A percentile compares a stretch with the other conserved stretches of the same genome.
phyloP scores from a whole-genome alignment of 768 basidiomycete species.

The Thelephora aurantiotincta region DNA sequence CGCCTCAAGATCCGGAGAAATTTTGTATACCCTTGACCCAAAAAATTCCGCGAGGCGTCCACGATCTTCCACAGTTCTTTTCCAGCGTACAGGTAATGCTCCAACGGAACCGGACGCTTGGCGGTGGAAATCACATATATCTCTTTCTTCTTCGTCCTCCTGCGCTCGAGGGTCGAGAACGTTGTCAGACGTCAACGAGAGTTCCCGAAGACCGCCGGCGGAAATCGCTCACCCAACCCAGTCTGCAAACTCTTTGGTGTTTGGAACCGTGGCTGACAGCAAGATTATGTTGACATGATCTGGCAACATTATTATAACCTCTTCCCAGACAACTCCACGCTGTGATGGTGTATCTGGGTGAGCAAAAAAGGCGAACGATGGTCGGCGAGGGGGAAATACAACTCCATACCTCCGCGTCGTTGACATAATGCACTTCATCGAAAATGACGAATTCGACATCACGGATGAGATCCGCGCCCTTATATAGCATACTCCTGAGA shows the following conservation, averaged over 20 bases:
- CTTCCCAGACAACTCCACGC: conserved; percentile 99
- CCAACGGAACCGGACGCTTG: conserved; percentile 91
- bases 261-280: conserved; percentile 93
- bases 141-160: conserved; percentile 97
- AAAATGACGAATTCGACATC: conserved; percentile 99
- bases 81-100: conserved; percentile 95
- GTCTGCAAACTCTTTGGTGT: conserved; percentile 95
- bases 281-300: conserved; percentile 98
- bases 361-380: not conserved
- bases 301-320: conserved; percentile 99
- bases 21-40: conserved; percentile 45
- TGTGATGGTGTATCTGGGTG: conserved; percentile 17
- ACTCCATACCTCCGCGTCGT: conserved; percentile 79
- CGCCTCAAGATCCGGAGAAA: conserved; percentile 4
- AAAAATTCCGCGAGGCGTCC: conserved; percentile 61
- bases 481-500: conserved; percentile 94
- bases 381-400: conserved; percentile 1
- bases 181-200: not conserved
- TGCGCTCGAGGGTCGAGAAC: conserved; percentile 16
- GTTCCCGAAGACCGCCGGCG: not conserved
- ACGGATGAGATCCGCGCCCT: conserved; percentile 94
- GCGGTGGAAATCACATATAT: conserved; percentile 97
- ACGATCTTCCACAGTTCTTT: conserved; percentile 89
- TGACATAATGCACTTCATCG: conserved; percentile 99
- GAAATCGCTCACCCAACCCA: conserved; percentile 81